phyloP scores from a whole-genome alignment of 2,329 filamentous ascomycete genomes.

The Fusarium graminum region DNA sequence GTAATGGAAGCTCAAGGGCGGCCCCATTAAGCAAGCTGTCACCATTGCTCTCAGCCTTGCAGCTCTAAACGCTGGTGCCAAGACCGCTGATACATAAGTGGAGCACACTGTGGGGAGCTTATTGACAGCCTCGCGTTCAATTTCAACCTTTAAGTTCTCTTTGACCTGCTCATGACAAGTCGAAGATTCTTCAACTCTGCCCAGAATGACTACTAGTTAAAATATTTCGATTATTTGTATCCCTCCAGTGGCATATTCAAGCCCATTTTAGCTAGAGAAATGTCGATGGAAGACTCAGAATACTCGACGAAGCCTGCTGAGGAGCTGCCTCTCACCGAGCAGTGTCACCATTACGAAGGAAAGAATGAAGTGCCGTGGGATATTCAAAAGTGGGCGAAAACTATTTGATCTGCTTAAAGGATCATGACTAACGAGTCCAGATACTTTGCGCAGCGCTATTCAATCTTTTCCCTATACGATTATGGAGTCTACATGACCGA shows the following conservation, averaged over 20 bases:
- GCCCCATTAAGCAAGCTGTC: constrained; percentile 49
- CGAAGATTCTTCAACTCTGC: neutral
- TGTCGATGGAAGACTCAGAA: constrained; percentile 24
- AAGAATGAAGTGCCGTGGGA: constrained; percentile 81
- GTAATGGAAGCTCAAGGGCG: constrained; percentile 41
- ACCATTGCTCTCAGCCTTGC: constrained; percentile 48
- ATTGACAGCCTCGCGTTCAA: constrained; percentile 47
- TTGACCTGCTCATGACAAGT: constrained; percentile 8
- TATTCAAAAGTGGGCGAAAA: constrained; percentile 78
- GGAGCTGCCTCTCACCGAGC: constrained; percentile 67
- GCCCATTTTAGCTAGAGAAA: constrained; percentile 27
- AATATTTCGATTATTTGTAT: neutral
- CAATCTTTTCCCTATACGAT: constrained; percentile 89
- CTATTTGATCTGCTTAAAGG: neutral
- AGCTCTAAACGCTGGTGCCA: constrained; percentile 40
- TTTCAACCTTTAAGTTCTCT: constrained; percentile 32
- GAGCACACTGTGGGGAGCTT: constrained; percentile 33
- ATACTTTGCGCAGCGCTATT: constrained; percentile 91
- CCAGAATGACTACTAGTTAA: constrained; percentile 1
- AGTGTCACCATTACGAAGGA: constrained; percentile 81
- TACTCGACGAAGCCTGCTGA: constrained; percentile 59
- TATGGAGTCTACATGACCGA: constrained; percentile 91
- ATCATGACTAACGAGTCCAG: constrained; percentile 58
- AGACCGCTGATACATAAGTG: constrained; percentile 35
- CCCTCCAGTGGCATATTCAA: constrained; percentile 9